phyloP scores from a whole-genome alignment of 1,139 yeast species.

The Blastobotrys indianensis region DNA sequence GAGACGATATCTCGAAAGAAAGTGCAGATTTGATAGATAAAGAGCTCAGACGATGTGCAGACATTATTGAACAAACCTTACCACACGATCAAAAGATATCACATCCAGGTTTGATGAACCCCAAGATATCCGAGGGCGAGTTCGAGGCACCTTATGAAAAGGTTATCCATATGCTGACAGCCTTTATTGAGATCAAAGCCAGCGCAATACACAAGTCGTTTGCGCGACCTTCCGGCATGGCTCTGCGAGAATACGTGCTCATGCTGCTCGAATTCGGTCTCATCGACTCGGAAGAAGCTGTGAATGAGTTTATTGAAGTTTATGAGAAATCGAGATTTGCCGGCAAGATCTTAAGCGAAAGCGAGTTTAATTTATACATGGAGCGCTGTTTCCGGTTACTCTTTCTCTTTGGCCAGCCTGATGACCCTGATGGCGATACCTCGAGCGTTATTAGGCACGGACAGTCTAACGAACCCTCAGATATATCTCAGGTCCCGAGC shows the following conservation, averaged over 20 bases:
- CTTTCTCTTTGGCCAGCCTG: slow-evolving; percentile 1
- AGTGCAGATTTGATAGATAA: slow-evolving; percentile 40
- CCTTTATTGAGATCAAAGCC: slow-evolving; percentile 40
- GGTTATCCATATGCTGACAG: slow-evolving; percentile 39
- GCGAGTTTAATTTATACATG: slow-evolving; percentile 59
- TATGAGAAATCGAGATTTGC: slow-evolving; percentile 72
- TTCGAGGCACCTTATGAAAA: slow-evolving; percentile 62
- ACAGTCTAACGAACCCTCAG: too few relatives aligned
- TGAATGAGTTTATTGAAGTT: slow-evolving; percentile 42
- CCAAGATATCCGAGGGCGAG: slow-evolving; percentile 38
- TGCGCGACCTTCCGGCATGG: slow-evolving; percentile 40
- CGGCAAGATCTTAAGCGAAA: slow-evolving; percentile 53
- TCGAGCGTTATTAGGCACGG: too few relatives aligned
- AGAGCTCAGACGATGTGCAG: slow-evolving; percentile 44
- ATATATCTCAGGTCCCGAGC: too few relatives aligned
- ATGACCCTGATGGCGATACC: too few relatives aligned
- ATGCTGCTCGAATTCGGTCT: slow-evolving; percentile 30
- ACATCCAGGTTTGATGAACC: slow-evolving; percentile 58
- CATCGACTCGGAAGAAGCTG: slow-evolving; percentile 21
- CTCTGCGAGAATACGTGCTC: slow-evolving; percentile 45
- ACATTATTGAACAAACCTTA: slow-evolving; percentile 45
- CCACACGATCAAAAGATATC: slow-evolving; percentile 43
- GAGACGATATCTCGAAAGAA: slow-evolving; percentile 54
- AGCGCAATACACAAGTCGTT: slow-evolving; percentile 40
- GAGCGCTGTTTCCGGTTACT: slow-evolving; percentile 33